phyloP scores from a whole-genome alignment of 2,329 filamentous ascomycete species.

The Hypoxylon sp. region DNA sequence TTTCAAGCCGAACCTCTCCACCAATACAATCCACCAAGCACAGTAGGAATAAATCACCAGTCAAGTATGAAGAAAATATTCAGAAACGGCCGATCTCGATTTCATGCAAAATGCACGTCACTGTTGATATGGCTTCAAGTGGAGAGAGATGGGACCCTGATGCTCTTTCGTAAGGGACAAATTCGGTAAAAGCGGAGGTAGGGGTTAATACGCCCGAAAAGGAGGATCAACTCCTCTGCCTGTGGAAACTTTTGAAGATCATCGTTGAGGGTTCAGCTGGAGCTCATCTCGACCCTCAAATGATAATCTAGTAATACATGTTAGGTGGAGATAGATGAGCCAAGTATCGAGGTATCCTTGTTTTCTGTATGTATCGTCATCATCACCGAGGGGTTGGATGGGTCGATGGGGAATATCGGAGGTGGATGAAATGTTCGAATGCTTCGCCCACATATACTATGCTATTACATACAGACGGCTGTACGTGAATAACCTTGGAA shows the following conservation, averaged over 20 bases:
- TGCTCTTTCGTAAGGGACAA: constrained; percentile 23
- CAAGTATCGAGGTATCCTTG: constrained; percentile 20
- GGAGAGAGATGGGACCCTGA: constrained; percentile 24
- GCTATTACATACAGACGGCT: constrained; percentile 6
- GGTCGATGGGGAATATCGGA: constrained; percentile 35
- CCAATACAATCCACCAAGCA: constrained; percentile 3
- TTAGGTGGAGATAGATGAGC: constrained; percentile 32
- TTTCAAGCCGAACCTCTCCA: constrained; percentile 7
- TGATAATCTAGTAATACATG: constrained; percentile 14
- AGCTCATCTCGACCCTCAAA: constrained; percentile 25
- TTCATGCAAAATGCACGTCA: constrained; percentile 44
- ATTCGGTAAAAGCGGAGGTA: constrained; percentile 38
- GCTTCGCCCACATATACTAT: constrained; percentile 9
- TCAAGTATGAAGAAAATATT: constrained; percentile 12
- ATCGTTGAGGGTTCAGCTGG: constrained; percentile 25
- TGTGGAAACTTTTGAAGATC: constrained; percentile 27
- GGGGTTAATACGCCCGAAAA: constrained; percentile 23
- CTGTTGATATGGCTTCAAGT: constrained; percentile 25
- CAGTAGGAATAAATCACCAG: constrained; percentile 1
- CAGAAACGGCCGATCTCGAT: constrained; percentile 39
- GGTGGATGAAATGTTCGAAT: constrained; percentile 25
- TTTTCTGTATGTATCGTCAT: constrained; percentile 30
- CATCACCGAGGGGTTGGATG: constrained; percentile 34
- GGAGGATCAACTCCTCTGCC: constrained; percentile 26
- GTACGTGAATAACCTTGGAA: constrained; percentile 7